Evolutionary conservation across 192 early-diverging fungal species (phyloP), one percentile per base, ranked within the genome.

Genomic region (Coemansia biformis): DNA sequence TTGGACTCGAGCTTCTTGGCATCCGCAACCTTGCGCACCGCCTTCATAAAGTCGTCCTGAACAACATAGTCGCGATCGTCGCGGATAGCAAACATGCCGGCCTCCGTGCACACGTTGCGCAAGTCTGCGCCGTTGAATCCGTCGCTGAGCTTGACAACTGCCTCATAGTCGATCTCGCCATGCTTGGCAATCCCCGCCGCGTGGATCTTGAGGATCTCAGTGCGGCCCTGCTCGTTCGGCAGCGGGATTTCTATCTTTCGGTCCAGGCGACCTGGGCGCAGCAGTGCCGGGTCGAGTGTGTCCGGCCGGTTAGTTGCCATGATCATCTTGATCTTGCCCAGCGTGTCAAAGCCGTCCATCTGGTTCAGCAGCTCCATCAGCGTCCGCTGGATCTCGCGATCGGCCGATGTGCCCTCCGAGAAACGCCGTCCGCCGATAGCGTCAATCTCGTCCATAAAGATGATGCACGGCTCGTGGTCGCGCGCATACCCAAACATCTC

Each of bases 1-100:
- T 92, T 92, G 46, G 85, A 84, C 60, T 90, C 88, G 31, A 93
- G 74, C 60, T 98, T 98, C 85, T 99, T 99, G 33, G 90, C 84
- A 46, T 98, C 95, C 5, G 81, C 85, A 24, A 99, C 93, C 79
- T 99, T 99, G 52, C 96, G 85, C 29, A 96, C 96, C 16, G 96
- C 96, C 79, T 99, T 99, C 96, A 98, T 98, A 71, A 97, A 99
- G 59, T 99, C 96, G 55, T 96, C 95, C 66, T 99, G 95, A n/a
- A 93, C 62, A 21, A 87, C 82, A 73, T 94, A 98, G 65, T 99
- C 96, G 36, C 96, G 85, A 50, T 98, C 95, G 47, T 96, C 95
- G 26, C 95, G 90, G 55, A 99, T 98, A 21, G 96, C 96, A 86
- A 98, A 97, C 96, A 99, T 98, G 43, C 93, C 96, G 10, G 95